A percentile compares a stretch with the other conserved stretches of the same genome.
Conservation (phyloP, 176 grass and related monocot genomes). For the Poa annua region DNA sequence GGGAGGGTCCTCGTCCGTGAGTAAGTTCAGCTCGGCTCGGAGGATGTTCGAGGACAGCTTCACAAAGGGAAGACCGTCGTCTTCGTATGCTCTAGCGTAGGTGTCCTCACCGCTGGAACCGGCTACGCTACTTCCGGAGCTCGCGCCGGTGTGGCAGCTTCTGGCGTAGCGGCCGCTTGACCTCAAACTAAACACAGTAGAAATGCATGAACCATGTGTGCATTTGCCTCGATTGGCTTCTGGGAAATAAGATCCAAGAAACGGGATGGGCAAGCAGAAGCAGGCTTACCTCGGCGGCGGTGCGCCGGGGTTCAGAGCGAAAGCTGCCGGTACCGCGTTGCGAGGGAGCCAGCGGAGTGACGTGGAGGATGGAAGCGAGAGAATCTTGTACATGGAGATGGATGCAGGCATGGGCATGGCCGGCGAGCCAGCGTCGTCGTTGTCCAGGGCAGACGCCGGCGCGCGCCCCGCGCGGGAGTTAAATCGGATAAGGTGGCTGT, state of each 20-base stretch:
- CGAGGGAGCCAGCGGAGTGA: not conserved
- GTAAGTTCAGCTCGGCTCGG: conserved; percentile 31
- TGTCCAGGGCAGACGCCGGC: not conserved
- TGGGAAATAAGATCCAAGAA: not conserved
- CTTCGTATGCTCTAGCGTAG: not conserved
- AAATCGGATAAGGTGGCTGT: conserved; percentile 12
- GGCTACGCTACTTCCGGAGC: not conserved
- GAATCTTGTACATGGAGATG: conserved; percentile 23
- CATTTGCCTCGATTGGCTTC: not conserved
- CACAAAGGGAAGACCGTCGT: not conserved
- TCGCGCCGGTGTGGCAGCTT: not conserved
- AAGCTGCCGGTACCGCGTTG: not conserved
- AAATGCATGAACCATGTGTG: not conserved
- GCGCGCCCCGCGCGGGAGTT: conserved; percentile 13
- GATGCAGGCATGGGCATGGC: conserved; percentile 36
- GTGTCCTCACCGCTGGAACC: not conserved
- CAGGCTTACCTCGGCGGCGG: not conserved
- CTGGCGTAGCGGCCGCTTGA: not conserved
- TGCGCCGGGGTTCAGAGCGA: not conserved
- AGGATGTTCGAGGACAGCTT: conserved; percentile 35
- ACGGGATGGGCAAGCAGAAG: not conserved
- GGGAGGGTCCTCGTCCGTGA: not conserved
- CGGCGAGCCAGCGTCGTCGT: not conserved
- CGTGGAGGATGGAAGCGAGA: not conserved
- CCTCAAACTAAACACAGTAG: not conserved